Percentiles rank a stretch among this genome's conserved stretches.
These are phyloP conservation scores for Candida ponderosae DNA, from an alignment of 805 yeast genomes.

Conservation along the genomic window DNA sequence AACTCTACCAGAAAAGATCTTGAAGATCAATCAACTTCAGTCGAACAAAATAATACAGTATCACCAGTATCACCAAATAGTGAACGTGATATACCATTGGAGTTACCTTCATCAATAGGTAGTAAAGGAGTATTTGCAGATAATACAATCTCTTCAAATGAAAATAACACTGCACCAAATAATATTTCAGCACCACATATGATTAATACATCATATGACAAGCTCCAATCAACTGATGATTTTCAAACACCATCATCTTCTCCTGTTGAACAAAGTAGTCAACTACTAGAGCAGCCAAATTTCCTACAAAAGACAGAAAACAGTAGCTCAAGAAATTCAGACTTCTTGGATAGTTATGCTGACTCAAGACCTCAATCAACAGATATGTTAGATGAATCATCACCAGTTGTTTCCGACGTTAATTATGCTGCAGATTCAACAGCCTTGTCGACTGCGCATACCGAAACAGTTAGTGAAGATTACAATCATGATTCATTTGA, in stretches of 20 bases:
- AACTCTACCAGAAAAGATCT: conserved; percentile 2
- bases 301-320: background rate
- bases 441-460: conserved; percentile 3
- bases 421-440: conserved; percentile 1
- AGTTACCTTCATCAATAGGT: conserved; percentile 21
- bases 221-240: background rate
- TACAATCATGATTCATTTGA: conserved; percentile 4
- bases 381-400: conserved; percentile 5
- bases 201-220: background rate
- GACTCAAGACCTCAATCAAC: conserved; percentile 6
- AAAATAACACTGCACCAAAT: background rate
- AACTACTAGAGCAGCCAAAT: background rate
- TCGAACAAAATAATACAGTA: too few species aligned
- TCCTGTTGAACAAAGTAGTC: background rate
- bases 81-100: conserved; percentile 13
- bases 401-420: background rate
- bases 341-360: conserved; percentile 21
- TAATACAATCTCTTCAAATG: too few species aligned
- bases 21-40: too few species aligned
- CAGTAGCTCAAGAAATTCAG: conserved; percentile 15
- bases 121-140: too few species aligned
- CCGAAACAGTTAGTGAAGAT: background rate
- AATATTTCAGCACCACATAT: too few species aligned
- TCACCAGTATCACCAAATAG: background rate
- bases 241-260: conserved; percentile 9